phyloP scores from a whole-genome alignment of 1,139 yeast genomes.

The Pneumocystis sp. region DNA sequence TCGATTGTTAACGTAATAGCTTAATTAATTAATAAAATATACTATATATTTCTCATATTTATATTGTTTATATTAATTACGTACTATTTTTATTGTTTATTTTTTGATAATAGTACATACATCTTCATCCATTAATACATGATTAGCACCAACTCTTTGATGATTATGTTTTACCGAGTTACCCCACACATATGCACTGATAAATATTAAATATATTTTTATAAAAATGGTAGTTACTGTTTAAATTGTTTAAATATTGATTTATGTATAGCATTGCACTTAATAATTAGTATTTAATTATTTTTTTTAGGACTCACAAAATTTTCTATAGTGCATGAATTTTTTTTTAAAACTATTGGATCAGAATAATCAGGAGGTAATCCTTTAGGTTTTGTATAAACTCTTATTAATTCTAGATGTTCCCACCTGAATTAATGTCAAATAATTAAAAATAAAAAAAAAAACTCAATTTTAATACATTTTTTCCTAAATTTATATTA shows the following conservation, averaged over 20 bases:
- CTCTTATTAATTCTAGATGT: slow-evolving; percentile 73
- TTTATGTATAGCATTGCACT: slow-evolving; percentile 87
- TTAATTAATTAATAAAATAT: too few species aligned
- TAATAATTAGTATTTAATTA: background rate
- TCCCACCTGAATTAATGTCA: slow-evolving; percentile 39
- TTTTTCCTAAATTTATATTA: background rate
- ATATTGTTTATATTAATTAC: too few species aligned
- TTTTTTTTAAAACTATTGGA: slow-evolving; percentile 80
- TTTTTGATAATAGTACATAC: slow-evolving; percentile 89
- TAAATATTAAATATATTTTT: background rate
- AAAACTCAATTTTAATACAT: background rate
- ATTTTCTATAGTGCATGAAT: slow-evolving; percentile 76
- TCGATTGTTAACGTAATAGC: too few species aligned
- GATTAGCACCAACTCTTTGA: slow-evolving; percentile 56
- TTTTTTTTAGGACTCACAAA: slow-evolving; percentile 28
- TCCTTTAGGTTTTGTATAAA: slow-evolving; percentile 95
- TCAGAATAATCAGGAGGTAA: slow-evolving; percentile 81
- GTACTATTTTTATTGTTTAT: slow-evolving; percentile 18
- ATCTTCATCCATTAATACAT: slow-evolving; percentile 80
- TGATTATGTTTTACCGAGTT: slow-evolving; percentile 2
- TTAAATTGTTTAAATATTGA: slow-evolving; percentile 84
- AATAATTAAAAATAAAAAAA: background rate
- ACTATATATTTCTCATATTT: background rate
- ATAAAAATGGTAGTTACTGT: slow-evolving; percentile 52
- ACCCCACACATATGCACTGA: slow-evolving; percentile 23